Percentiles rank a stretch among this genome's conserved stretches.
Evolutionary conservation across 1,284 basidiomycete genomes (phyloP).

Genomic region (Cryptococcus sp.): DNA sequence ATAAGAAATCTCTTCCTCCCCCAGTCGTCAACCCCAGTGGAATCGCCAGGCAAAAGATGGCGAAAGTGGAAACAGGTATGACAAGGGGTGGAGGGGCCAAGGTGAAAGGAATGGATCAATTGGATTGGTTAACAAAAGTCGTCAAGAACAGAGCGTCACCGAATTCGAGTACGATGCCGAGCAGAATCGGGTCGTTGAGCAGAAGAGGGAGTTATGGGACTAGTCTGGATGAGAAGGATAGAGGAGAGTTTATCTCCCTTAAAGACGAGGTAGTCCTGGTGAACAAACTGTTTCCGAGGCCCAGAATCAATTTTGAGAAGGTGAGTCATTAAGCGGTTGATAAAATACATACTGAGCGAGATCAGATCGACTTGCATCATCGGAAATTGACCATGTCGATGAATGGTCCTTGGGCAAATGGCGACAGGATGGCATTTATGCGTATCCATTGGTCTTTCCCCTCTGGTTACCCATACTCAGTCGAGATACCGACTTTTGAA

Average conservation of each 20-base stretch:
- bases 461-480: slow-evolving; percentile 67
- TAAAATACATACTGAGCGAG: neutral
- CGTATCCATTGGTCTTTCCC: slow-evolving; percentile 89
- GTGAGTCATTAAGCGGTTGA: slow-evolving; percentile 44
- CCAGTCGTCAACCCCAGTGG: slow-evolving; percentile 27
- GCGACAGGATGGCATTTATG: slow-evolving; percentile 55
- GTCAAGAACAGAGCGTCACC: slow-evolving; percentile 31
- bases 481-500: slow-evolving; percentile 68
- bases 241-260: slow-evolving; percentile 53
- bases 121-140: slow-evolving; percentile 47
- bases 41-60: slow-evolving; percentile 31
- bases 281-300: slow-evolving; percentile 60
- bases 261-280: slow-evolving; percentile 83
- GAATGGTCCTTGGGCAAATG: slow-evolving; percentile 85
- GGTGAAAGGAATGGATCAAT: slow-evolving; percentile 38
- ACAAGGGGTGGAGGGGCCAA: slow-evolving; percentile 38
- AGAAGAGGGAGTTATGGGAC: slow-evolving; percentile 17
- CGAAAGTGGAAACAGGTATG: slow-evolving; percentile 39
- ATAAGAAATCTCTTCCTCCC: slow-evolving; percentile 18
- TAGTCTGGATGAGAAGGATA: slow-evolving; percentile 13
- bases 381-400: slow-evolving; percentile 79
- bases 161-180: slow-evolving; percentile 16
- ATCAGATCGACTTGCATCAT: slow-evolving; percentile 69
- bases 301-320: slow-evolving; percentile 80
- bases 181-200: slow-evolving; percentile 19